Percentiles rank a stretch among this genome's conserved stretches.
These are phyloP conservation scores for Mercurialis annua DNA, from an alignment of 345 rosid species.

Conservation along the genomic window DNA sequence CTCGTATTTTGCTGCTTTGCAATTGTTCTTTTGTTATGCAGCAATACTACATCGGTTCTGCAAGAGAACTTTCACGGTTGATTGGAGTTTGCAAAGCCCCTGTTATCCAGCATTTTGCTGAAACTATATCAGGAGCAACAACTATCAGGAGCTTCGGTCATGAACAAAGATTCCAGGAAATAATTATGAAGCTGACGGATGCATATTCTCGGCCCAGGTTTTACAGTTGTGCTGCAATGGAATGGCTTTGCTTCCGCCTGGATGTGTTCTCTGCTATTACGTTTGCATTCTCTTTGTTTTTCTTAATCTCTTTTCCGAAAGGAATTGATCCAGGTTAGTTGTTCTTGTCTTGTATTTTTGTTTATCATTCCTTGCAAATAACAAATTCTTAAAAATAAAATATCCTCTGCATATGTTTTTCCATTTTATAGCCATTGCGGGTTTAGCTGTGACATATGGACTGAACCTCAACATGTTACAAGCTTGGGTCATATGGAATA, in stretches of 20 bases:
- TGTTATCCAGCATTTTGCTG: constrained; percentile 67
- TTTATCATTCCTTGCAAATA: not conserved
- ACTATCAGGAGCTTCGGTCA: constrained; percentile 74
- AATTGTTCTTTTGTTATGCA: constrained; percentile 25
- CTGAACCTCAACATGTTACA: constrained; percentile 65
- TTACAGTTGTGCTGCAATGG: constrained; percentile 50
- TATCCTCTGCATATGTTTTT: not conserved
- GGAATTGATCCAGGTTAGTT: constrained; percentile 69
- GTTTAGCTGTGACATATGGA: constrained; percentile 82
- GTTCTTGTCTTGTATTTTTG: constrained; percentile 1
- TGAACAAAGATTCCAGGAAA: constrained; percentile 51
- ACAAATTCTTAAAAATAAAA: not conserved
- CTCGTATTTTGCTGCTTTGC: not conserved
- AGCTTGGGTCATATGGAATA: constrained; percentile 65
- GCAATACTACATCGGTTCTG: constrained; percentile 67
- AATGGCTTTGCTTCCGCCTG: constrained; percentile 72
- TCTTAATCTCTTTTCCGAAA: constrained; percentile 51
- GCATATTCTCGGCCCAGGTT: constrained; percentile 52
- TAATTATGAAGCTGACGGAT: constrained; percentile 52
- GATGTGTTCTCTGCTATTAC: constrained; percentile 53
- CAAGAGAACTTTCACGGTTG: constrained; percentile 67
- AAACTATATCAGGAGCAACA: constrained; percentile 64
- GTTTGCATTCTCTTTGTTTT: constrained; percentile 53
- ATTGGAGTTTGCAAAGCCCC: constrained; percentile 73
- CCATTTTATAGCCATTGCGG: constrained; percentile 57